phyloP scores from a whole-genome alignment of 257 asterid species.

The Rhazya stricta region DNA sequence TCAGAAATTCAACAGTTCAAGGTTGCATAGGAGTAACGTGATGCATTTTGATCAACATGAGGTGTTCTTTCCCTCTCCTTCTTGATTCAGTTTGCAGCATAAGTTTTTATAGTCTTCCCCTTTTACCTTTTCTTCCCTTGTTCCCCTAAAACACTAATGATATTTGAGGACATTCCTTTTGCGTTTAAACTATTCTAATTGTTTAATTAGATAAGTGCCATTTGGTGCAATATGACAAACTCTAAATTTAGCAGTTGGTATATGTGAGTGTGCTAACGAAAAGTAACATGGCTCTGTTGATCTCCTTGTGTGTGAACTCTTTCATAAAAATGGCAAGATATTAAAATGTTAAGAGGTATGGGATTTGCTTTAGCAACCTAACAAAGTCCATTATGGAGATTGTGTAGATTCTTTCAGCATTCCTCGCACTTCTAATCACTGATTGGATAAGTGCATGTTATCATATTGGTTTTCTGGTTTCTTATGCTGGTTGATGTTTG shows the following conservation, averaged over 20 bases:
- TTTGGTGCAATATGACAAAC: not conserved
- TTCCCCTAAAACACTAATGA: not conserved
- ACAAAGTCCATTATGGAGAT: not conserved
- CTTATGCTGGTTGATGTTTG: not conserved
- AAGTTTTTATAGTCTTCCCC: not conserved
- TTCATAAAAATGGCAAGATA: not conserved
- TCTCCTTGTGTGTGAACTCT: not conserved
- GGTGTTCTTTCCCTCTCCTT: not conserved
- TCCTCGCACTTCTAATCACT: not conserved
- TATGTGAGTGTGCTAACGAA: not conserved
- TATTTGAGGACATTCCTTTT: not conserved
- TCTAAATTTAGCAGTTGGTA: not conserved
- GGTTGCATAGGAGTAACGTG: not conserved
- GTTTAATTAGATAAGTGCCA: not conserved
- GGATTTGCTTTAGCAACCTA: not conserved
- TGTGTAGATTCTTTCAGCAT: not conserved
- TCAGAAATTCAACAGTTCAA: not conserved
- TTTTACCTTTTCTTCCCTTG: not conserved
- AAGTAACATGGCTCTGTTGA: not conserved
- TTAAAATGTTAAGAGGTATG: not conserved
- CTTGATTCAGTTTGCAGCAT: not conserved
- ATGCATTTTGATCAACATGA: not conserved
- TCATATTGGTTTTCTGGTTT: not conserved
- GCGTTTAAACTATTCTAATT: not conserved
- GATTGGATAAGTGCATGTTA: not conserved